phyloP scores from a whole-genome alignment of 805 yeast species.

The Jamesozyma spencerorum region DNA sequence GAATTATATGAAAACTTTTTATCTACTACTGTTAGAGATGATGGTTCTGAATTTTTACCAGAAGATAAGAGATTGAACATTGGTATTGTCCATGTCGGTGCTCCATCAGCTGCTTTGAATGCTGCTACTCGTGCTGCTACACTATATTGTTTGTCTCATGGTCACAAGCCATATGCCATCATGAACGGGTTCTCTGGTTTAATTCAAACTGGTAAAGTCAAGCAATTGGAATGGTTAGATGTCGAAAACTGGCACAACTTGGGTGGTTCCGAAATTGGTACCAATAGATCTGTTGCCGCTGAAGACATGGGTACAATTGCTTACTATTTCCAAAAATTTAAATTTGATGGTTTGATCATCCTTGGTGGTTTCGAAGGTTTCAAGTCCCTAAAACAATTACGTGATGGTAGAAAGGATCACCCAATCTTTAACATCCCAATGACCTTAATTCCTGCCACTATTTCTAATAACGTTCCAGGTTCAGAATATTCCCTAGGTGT shows the following conservation, averaged over 20 bases:
- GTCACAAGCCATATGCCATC: conserved; percentile 85
- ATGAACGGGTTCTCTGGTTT: conserved; percentile 91
- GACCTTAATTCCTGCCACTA: conserved; percentile 89
- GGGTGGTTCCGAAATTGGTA: conserved; percentile 97
- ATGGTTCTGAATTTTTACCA: conserved; percentile 52
- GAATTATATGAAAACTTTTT: conserved; percentile 70
- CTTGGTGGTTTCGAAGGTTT: conserved; percentile 99
- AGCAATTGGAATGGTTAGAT: conserved; percentile 69
- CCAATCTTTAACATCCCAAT: conserved; percentile 93
- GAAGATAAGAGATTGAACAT: conserved; percentile 54
- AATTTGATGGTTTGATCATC: conserved; percentile 79
- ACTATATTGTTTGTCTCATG: conserved; percentile 75
- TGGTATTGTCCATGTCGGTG: conserved; percentile 89
- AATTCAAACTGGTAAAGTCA: conserved; percentile 78
- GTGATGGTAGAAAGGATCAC: conserved; percentile 63
- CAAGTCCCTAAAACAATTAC: conserved; percentile 70
- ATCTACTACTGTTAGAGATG: conserved; percentile 59
- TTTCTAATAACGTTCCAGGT: conserved; percentile 98
- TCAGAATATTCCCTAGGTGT: conserved; percentile 92
- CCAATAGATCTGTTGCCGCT: conserved; percentile 79
- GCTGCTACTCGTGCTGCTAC: conserved; percentile 89
- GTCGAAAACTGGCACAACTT: conserved; percentile 79
- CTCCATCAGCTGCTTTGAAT: conserved; percentile 95
- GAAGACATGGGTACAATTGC: conserved; percentile 87
- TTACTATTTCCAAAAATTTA: conserved; percentile 80